Percentiles rank a stretch among this genome's conserved stretches.
Evolutionary conservation across 2,329 filamentous ascomycete species (phyloP).

Genomic region (Paecilomyces formosus): DNA sequence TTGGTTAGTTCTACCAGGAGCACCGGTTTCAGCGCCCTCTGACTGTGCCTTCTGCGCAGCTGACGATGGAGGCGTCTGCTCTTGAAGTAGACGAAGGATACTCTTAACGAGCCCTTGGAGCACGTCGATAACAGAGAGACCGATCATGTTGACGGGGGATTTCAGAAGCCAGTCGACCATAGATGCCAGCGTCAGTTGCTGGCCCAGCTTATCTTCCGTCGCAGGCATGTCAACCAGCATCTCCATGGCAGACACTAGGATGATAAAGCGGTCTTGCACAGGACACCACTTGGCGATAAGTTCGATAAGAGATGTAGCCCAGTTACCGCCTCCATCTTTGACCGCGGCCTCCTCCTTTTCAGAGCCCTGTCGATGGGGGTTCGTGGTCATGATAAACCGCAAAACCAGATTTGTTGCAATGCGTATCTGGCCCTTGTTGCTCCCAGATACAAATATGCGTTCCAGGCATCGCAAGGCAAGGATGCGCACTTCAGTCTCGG

Average conservation of each 20-base stretch:
- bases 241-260: conserved; percentile 76
- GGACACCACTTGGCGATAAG: conserved; percentile 80
- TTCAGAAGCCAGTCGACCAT: conserved; percentile 77
- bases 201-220: conserved; percentile 61
- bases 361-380: conserved; percentile 46
- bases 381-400: conserved; percentile 58
- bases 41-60: conserved; percentile 11
- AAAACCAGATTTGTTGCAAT: conserved; percentile 67
- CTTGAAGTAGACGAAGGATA: conserved; percentile 67
- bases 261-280: conserved; percentile 88
- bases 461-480: conserved; percentile 80
- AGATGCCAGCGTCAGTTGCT: conserved; percentile 67
- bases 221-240: conserved; percentile 61
- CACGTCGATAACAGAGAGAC: conserved; percentile 92
- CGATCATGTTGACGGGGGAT: conserved; percentile 88
- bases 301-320: conserved; percentile 76
- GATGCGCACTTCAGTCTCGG: conserved; percentile 80
- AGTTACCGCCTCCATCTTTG: conserved; percentile 50
- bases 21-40: conserved; percentile 22
- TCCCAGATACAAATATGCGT: conserved; percentile 68
- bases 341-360: conserved; percentile 32
- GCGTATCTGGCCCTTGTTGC: conserved; percentile 75
- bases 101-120: conserved; percentile 78
- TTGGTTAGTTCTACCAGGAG: background rate
- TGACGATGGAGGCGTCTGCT: conserved; percentile 33